These are phyloP conservation scores for Boletus sp. DNA, from an alignment of 768 basidiomycete genomes.

Conservation along the genomic window DNA sequence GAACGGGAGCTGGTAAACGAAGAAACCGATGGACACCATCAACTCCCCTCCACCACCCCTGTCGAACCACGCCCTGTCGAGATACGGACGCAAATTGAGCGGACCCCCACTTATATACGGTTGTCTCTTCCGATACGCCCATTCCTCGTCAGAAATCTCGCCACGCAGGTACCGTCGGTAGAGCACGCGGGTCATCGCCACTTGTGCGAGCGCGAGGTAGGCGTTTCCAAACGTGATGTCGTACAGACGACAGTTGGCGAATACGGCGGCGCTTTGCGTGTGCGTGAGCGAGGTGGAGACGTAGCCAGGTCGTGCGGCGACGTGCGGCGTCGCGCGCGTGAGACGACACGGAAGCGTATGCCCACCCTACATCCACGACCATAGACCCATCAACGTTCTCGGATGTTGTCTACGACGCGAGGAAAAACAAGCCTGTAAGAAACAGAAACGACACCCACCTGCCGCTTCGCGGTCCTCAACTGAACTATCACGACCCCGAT, in stretches of 20 bases:
- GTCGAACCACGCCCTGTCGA: conserved; percentile 45
- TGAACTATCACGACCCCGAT: conserved; percentile 37
- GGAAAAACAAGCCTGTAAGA: not conserved
- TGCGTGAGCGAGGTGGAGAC: conserved; percentile 24
- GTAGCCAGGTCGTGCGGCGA: conserved; percentile 36
- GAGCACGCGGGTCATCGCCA: conserved; percentile 50
- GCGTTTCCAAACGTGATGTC: conserved; percentile 50
- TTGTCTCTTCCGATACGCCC: conserved; percentile 47
- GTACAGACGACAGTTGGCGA: conserved; percentile 39
- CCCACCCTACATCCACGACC: conserved; percentile 42
- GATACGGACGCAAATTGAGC: conserved; percentile 47
- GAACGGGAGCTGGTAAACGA: conserved; percentile 42
- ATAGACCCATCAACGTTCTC: not conserved
- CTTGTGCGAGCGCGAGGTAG: conserved; percentile 47
- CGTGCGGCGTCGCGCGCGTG: conserved; percentile 33
- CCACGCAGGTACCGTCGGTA: conserved; percentile 46
- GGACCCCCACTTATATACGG: conserved; percentile 50
- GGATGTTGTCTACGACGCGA: not conserved
- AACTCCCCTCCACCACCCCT: conserved; percentile 45
- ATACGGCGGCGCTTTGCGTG: conserved; percentile 31
- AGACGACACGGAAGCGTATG: conserved; percentile 50
- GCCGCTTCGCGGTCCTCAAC: conserved; percentile 32
- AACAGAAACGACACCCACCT: conserved; percentile 27
- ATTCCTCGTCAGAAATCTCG: conserved; percentile 48
- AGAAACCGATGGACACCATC: conserved; percentile 42